Base-by-base conservation (phyloP, 495 filamentous ascomycete species). In the Talaromyces adpressus region DNA sequence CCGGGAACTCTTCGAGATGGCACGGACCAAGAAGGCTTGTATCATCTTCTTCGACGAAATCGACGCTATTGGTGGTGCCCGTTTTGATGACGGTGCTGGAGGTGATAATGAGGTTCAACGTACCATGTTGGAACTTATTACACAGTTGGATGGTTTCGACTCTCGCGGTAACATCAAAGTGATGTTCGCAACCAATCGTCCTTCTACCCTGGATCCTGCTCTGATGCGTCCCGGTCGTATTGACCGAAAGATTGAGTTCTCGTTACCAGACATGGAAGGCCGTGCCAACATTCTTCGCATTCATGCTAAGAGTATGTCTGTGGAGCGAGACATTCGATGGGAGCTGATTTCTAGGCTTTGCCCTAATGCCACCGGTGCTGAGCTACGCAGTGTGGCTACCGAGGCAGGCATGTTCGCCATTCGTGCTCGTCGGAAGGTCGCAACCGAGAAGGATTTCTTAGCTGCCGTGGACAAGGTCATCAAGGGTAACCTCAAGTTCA, bases 21-120 rank as follows among this genome's bases (percentile, higher is more conserved):
- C 95, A 18, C 90, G 94, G 58, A 98, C 94, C 51, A 98, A 98
- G 86, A 98, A 98, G 77, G 94, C 94, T 16, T 98, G 94, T 77
- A 98, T 98, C 72, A 98, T 98, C 77, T 98, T 98, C 88, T 98
- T 98, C 75, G 94, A 98, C 79, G 94, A 98, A 79, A 94, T 98
- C 68, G 94, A 98, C 76, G 94, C 94, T 32, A 89, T 98, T 64
- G 94, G 94, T 71, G 94, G 94, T 65, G 94, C 94, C n/a, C 91
- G 94, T 68, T 98, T 98, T 70, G 94, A 98, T 70, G 94, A 98
- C 69, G 94, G 94, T 54, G 95, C 94, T 51, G 94, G 94, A 68
- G 94, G 94, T 65, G 94, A 98, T 75, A 98, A 98, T 73, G 94
- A 98, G 72, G 94, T 98, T n/a, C 94, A 98, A 78, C 83, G 94